Evolutionary conservation across 2,329 filamentous ascomycete species (phyloP).

Genomic region (Didymella sp.): DNA sequence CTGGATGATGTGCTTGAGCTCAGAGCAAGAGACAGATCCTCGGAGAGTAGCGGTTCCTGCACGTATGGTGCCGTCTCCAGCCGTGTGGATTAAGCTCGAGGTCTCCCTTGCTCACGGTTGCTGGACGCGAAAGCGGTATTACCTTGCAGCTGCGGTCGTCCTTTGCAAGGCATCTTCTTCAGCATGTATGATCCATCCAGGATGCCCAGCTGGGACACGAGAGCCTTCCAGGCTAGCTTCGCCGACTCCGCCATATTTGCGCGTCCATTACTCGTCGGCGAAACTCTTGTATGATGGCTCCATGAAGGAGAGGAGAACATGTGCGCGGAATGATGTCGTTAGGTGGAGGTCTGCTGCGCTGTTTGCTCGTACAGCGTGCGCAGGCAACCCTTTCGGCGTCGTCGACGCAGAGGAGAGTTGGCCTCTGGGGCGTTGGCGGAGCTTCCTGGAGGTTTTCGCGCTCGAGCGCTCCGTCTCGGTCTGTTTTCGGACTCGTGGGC

Average conservation of each 20-base stretch:
- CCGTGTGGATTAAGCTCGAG: too few species aligned
- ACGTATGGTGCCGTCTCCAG: too few species aligned
- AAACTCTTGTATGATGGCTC: neutral
- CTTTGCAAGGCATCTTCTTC: too few species aligned
- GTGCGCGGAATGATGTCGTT: neutral
- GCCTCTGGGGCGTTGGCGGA: neutral
- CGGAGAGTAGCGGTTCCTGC: too few species aligned
- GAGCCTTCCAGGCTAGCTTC: neutral
- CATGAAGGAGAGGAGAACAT: neutral
- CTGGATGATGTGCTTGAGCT: too few species aligned
- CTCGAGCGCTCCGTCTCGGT: neutral
- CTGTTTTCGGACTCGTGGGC: neutral
- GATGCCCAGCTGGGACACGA: too few species aligned
- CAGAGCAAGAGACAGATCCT: too few species aligned
- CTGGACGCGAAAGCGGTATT: too few species aligned
- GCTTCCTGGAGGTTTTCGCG: neutral
- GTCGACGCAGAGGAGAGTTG: neutral
- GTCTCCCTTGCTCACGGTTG: too few species aligned
- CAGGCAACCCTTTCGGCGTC: neutral
- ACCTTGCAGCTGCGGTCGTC: too few species aligned
- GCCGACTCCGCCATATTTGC: neutral
- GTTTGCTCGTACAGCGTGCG: neutral
- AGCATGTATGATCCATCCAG: too few species aligned
- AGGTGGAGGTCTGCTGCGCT: neutral
- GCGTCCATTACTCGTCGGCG: neutral